Base-by-base conservation (phyloP, 306 rosid species). In the Pueraria montana region DNA sequence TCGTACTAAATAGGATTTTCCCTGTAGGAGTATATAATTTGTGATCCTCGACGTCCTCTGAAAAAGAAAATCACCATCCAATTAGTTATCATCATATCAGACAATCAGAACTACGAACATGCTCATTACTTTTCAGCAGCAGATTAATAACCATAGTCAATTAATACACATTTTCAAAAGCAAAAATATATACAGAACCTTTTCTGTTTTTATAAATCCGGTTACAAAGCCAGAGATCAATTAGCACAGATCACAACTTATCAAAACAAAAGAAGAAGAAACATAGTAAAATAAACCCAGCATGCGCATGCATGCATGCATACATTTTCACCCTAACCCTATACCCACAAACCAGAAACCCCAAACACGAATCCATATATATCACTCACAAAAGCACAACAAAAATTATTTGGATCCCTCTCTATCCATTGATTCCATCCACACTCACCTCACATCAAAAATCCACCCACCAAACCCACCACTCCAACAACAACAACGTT, bases 401-500 rank as follows among this genome's bases (percentile, higher is more conserved):
- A 56, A 84, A 83, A 79, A 43, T 55, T 20, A 56, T 1, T 1
- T 0, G 40, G 1, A 63, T 9, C 45, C 76, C 66, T 63, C 66
- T 63, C 23, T 13, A 43, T 55, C 49, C 38, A 46, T 48, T 27
- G 32, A 27, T 27, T 38, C 53, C 18, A 11, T 21, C 3, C 56
- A 70, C 68, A 56, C 34, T 8, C 20, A 53, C 58, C 2, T 45
- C 48, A 72, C 74, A 36, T 84, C 58, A 81, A 20, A 87, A 24
- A 61, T 65, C 74, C 80, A 45, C 73, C 48, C 46, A 82, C 30
- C 73, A 87, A 82, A 55, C 38, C 76, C 67, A 61, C 30, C 38
- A 59, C 48, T 61, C 84, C 90, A 30, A 87, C 36, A 78, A 79
- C 80, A 56, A 48, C 86, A 67, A 82, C 58, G 13, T 52, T 55